phyloP scores from a whole-genome alignment of 2,329 filamentous ascomycete genomes.

The Curvularia lunata region DNA sequence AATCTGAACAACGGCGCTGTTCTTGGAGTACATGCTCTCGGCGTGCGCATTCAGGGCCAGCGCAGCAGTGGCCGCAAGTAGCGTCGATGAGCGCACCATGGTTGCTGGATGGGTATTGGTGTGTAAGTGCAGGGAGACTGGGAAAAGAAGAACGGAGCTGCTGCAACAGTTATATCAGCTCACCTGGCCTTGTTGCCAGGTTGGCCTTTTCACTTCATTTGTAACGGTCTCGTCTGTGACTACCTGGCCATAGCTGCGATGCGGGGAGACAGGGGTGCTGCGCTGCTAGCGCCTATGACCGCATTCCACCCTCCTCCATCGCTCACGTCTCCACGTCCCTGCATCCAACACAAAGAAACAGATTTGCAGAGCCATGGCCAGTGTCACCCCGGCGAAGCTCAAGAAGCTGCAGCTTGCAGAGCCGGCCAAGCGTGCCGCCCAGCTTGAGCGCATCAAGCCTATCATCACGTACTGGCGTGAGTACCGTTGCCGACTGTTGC shows the following conservation, averaged over 20 bases:
- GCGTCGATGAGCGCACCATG: constrained; percentile 47
- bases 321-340: background rate
- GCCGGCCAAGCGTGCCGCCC: constrained; percentile 81
- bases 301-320: constrained; percentile 9
- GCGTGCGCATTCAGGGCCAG: constrained; percentile 71
- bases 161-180: constrained; percentile 16
- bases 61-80: constrained; percentile 63
- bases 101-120: constrained; percentile 14
- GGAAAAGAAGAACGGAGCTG: constrained; percentile 8
- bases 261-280: constrained; percentile 17
- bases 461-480: constrained; percentile 95
- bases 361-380: constrained; percentile 65
- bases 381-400: constrained; percentile 72
- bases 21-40: constrained; percentile 82
- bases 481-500: constrained; percentile 43
- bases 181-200: constrained; percentile 26
- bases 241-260: constrained; percentile 18
- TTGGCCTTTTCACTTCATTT: constrained; percentile 18
- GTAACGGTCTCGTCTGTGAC: constrained; percentile 10
- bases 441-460: constrained; percentile 83
- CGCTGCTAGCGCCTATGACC: constrained; percentile 18
- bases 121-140: constrained; percentile 8
- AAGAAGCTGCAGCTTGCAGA: constrained; percentile 82
- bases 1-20: constrained; percentile 84
- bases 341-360: constrained; percentile 5